These are phyloP conservation scores for Corchorus olitorius DNA, from an alignment of 345 rosid species.

Conservation along the genomic window DNA sequence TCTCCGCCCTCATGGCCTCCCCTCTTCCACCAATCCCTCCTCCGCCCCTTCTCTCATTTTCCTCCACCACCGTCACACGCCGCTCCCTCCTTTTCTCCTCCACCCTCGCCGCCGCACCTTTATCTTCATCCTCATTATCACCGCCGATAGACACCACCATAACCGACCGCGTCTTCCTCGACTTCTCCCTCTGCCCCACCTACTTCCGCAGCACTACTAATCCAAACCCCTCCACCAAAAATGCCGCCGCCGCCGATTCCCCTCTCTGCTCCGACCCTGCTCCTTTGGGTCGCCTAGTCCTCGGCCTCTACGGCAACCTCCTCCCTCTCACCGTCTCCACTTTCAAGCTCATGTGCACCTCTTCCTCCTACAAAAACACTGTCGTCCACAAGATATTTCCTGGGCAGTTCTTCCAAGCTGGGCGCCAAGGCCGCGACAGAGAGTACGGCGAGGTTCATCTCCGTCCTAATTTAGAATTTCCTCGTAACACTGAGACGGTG, in stretches of 20 bases:
- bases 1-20: conserved; percentile 34
- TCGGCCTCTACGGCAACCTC: conserved; percentile 76
- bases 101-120: conserved; percentile 36
- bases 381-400: conserved; percentile 79
- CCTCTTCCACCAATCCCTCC: conserved; percentile 31
- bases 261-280: conserved; percentile 57
- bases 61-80: conserved; percentile 34
- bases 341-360: conserved; percentile 78
- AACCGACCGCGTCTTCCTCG: conserved; percentile 87
- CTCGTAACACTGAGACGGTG: conserved; percentile 69
- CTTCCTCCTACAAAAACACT: conserved; percentile 70
- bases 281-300: conserved; percentile 77
- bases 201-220: conserved; percentile 67
- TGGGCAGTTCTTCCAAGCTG: conserved; percentile 78
- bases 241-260: conserved; percentile 27
- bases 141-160: conserved; percentile 64
- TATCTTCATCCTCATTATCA: conserved; percentile 30
- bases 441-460: conserved; percentile 59
- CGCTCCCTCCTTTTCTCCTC: conserved; percentile 48
- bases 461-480: conserved; percentile 42
- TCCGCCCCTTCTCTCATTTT: conserved; percentile 22
- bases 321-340: conserved; percentile 80
- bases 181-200: conserved; percentile 80
- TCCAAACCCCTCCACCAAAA: conserved; percentile 35
- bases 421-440: conserved; percentile 61